Conservation (phyloP, 306 rosid species). For the Citrullus amarus region DNA sequence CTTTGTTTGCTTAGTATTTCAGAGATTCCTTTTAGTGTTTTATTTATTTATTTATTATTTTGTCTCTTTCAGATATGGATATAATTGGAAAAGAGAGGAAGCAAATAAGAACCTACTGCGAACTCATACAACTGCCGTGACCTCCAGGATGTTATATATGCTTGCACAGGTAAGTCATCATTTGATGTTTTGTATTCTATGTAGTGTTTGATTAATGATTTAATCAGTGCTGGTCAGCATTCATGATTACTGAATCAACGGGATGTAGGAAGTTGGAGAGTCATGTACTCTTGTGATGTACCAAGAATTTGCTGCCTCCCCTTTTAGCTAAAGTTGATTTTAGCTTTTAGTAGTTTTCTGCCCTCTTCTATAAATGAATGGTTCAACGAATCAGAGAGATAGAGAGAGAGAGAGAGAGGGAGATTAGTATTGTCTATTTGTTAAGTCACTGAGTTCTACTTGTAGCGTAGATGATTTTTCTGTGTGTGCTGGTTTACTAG, state of each 20-base stretch:
- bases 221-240: neutral
- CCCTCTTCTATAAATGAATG: too few species aligned
- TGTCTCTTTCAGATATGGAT: slow-evolving; percentile 43
- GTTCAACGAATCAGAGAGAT: too few species aligned
- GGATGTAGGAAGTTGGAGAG: neutral
- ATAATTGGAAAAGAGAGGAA: slow-evolving; percentile 88
- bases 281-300: too few species aligned
- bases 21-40: neutral
- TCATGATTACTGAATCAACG: neutral
- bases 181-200: neutral
- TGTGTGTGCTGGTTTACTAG: neutral
- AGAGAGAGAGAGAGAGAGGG: neutral
- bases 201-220: neutral
- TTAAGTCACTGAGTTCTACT: neutral
- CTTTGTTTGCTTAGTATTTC: neutral
- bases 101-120: slow-evolving; percentile 84
- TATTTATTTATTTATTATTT: neutral
- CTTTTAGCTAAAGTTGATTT: too few species aligned
- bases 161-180: slow-evolving; percentile 50
- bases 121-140: slow-evolving; percentile 92
- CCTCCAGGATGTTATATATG: slow-evolving; percentile 77
- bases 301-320: too few species aligned
- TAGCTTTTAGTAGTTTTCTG: too few species aligned
- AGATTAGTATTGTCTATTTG: neutral
- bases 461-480: neutral